Conservation (phyloP, 2,329 filamentous ascomycete species). For the Coniochaeta sp. region DNA sequence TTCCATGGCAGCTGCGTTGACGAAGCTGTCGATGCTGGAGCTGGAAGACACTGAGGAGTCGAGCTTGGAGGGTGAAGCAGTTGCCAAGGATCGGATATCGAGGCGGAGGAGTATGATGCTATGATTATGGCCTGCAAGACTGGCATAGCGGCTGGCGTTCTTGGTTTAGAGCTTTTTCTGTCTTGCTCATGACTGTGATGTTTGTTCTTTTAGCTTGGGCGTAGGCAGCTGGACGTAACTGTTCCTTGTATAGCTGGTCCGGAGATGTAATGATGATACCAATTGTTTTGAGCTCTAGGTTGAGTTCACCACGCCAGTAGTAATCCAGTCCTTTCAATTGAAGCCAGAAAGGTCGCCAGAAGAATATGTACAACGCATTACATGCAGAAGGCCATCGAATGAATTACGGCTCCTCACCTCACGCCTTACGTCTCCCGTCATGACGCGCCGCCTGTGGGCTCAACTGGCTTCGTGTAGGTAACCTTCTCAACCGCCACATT, state of each 20-base stretch:
- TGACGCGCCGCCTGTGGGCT: constrained; percentile 40
- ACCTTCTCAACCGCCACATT: constrained; percentile 81
- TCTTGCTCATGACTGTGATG: constrained; percentile 1
- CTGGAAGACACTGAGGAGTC: constrained; percentile 16
- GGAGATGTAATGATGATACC: neutral
- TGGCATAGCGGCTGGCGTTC: constrained; percentile 12
- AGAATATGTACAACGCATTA: neutral
- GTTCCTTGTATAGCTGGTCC: neutral
- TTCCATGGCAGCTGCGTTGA: constrained; percentile 31
- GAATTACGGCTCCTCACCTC: neutral
- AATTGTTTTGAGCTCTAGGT: neutral
- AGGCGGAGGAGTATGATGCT: constrained; percentile 54
- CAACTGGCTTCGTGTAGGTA: constrained; percentile 71
- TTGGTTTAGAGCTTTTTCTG: constrained; percentile 2
- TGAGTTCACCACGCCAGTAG: neutral
- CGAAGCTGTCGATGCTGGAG: constrained; percentile 21
- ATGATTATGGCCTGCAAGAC: constrained; percentile 22
- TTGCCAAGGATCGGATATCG: constrained; percentile 25
- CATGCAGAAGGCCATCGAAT: neutral
- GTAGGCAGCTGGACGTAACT: neutral
- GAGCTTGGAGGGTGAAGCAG: constrained; percentile 15
- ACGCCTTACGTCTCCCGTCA: constrained; percentile 22
- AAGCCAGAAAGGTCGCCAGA: neutral
- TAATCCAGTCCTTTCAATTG: neutral
- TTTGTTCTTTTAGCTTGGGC: neutral